Percentiles rank a stretch among this genome's conserved stretches.
Evolutionary conservation across 1,284 basidiomycete species (phyloP).

Genomic region (Thelephora terrestris): DNA sequence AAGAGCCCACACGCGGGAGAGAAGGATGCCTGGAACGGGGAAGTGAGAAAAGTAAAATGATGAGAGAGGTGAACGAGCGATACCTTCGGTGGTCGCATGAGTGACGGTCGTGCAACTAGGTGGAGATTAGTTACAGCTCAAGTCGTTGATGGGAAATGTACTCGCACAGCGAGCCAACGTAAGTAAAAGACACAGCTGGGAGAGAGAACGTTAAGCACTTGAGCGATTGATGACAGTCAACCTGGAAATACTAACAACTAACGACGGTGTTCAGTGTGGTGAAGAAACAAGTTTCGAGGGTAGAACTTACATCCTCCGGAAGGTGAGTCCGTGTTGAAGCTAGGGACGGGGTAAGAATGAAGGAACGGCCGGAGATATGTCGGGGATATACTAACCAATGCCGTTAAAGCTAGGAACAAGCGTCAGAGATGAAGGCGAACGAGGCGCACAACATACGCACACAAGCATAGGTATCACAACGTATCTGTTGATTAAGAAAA

Average conservation of each 20-base stretch:
- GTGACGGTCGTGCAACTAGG: not conserved
- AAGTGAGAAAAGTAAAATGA: not conserved
- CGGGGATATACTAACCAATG: not conserved
- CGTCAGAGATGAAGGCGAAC: not conserved
- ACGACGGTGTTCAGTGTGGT: too few relatives aligned
- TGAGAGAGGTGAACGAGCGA: not conserved
- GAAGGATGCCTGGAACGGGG: not conserved
- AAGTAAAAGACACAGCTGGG: conserved; percentile 1
- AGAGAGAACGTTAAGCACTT: too few relatives aligned
- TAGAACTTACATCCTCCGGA: not conserved
- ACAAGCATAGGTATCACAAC: not conserved
- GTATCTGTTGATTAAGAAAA: not conserved
- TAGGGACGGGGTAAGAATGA: not conserved
- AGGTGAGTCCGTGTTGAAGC: not conserved
- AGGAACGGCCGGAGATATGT: not conserved
- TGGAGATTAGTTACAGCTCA: not conserved
- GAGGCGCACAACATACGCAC: not conserved
- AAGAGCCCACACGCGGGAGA: not conserved
- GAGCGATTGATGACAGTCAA: too few relatives aligned
- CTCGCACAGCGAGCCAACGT: not conserved
- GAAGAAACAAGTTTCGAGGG: not conserved
- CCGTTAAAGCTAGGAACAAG: not conserved
- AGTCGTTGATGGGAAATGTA: not conserved
- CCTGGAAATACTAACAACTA: too few relatives aligned
- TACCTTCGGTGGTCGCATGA: not conserved